phyloP scores from a whole-genome alignment of 768 basidiomycete genomes.

The Mycena latifolia region DNA sequence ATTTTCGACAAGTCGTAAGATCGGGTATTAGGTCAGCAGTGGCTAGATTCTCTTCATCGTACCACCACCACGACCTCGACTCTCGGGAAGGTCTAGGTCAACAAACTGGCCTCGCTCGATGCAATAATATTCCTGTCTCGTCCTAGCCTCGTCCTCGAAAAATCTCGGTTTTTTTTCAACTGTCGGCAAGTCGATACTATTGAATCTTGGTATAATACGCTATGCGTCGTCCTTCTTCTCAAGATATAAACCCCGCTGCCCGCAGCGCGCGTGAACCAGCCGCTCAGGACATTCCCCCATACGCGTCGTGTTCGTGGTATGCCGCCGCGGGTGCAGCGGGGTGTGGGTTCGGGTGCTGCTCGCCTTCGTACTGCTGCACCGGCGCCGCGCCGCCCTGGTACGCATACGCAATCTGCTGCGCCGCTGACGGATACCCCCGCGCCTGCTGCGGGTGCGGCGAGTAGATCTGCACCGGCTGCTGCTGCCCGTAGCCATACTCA shows the following conservation, averaged over 20 bases:
- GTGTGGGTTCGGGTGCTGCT: constrained; percentile 20
- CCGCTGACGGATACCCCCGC: constrained; percentile 19
- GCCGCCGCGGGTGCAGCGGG: neutral
- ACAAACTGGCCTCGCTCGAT: neutral
- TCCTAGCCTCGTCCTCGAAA: no score
- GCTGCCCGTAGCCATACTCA: neutral
- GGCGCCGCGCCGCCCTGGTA: constrained; percentile 16
- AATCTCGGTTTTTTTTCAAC: no score
- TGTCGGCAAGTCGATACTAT: neutral
- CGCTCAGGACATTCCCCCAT: constrained; percentile 18
- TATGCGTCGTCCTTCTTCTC: no score
- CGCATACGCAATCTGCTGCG: constrained; percentile 25
- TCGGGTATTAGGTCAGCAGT: neutral
- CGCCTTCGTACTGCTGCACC: no score
- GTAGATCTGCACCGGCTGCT: constrained; percentile 20
- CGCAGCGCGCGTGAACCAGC: neutral
- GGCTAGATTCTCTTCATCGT: constrained; percentile 2
- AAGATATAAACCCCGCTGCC: no score
- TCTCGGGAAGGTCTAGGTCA: constrained; percentile 8
- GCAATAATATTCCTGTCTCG: no score
- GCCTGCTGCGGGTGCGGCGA: constrained; percentile 27
- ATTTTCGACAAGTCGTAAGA: neutral
- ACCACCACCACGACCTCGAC: constrained; percentile 9
- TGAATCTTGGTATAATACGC: constrained; percentile 4
- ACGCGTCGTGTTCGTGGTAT: constrained; percentile 12